Conservation (phyloP, 176 grass and related monocot species). For the Oryza australiensis region DNA sequence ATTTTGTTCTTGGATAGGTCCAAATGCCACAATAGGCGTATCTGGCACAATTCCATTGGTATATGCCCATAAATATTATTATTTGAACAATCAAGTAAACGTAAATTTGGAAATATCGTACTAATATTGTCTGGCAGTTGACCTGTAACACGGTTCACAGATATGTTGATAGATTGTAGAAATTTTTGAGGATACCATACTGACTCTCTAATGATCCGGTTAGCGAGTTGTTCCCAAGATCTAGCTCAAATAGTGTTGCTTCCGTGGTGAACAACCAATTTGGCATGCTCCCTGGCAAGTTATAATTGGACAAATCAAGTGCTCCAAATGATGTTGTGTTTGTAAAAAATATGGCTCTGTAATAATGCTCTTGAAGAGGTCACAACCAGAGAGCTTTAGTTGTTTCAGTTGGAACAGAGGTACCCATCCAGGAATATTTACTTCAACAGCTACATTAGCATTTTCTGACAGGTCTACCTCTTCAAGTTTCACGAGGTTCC, state of each 20-base stretch:
- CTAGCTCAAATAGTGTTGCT: background rate
- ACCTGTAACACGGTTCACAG: slow-evolving; percentile 15
- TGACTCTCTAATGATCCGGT: slow-evolving; percentile 9
- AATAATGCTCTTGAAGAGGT: background rate
- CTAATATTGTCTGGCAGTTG: slow-evolving; percentile 23
- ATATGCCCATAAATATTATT: slow-evolving; percentile 37
- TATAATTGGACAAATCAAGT: slow-evolving; percentile 41
- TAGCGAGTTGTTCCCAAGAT: slow-evolving; percentile 37
- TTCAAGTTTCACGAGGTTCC: no score
- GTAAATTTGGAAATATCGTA: slow-evolving; percentile 21
- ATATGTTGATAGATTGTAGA: slow-evolving; percentile 13
- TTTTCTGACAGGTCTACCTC: no score
- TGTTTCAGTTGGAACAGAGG: no score
- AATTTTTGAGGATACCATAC: background rate
- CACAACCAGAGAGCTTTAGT: no score
- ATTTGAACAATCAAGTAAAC: background rate
- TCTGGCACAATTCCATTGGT: slow-evolving; percentile 3
- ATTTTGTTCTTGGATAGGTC: slow-evolving; percentile 43
- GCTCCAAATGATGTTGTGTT: slow-evolving; percentile 14
- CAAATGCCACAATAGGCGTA: background rate
- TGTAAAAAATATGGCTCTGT: slow-evolving; percentile 23
- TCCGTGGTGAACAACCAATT: slow-evolving; percentile 40
- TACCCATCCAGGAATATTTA: no score
- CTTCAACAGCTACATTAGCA: no score
- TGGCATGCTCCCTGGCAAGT: slow-evolving; percentile 18